Evolutionary conservation across 2,329 filamentous ascomycete species (phyloP), one percentile per base, ranked within the genome.

Genomic region (Diaporthe sp.): DNA sequence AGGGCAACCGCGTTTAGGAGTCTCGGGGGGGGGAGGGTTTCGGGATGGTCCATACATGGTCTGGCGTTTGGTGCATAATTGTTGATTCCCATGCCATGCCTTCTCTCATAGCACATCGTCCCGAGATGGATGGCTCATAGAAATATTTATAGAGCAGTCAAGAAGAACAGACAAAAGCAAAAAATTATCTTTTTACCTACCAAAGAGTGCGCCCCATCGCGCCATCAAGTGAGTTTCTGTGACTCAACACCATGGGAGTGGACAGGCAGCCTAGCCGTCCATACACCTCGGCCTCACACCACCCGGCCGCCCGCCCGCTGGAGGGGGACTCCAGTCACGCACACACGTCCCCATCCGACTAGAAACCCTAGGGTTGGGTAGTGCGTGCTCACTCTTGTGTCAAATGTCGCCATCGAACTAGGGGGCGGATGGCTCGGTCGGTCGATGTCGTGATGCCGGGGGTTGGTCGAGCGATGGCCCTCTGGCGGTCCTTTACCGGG

Each of bases 61-160:
- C 47, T 47, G 73, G 73, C 71, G 73, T 75, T 72, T 69, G 73
- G 66, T n/a, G 71, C 51, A 73, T 53, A 71, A 56, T 22, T 72
- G 55, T 75, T 72, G 73, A 73, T 75, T 72, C 61, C 73, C 70
- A 27, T 73, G 73, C 70, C 73, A 70, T 70, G 44, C 19, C 66
- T 35, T 32, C n/a, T 53, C 32, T 53, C 32, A 63, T 69, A 61
- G 61, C 70, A 69, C 55, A 61, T 53, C 51, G 30, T 50, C 25
- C 17, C 44, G 35, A n/a, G 30, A 72, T 32, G 39, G 68, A 63
- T 12, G n/a, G 58, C 32, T 35, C 17, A 59, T 69, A 69, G 30
- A 74, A 44, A 68, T 55, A 66, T 53, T 50, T 61, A 71, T 51
- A 73, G 71, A 59, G 42, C 30, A 63, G 44, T 47, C 44, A 37